These are phyloP conservation scores for Tricholoma sp. DNA, from an alignment of 768 basidiomycete species.

Conservation along the genomic window DNA sequence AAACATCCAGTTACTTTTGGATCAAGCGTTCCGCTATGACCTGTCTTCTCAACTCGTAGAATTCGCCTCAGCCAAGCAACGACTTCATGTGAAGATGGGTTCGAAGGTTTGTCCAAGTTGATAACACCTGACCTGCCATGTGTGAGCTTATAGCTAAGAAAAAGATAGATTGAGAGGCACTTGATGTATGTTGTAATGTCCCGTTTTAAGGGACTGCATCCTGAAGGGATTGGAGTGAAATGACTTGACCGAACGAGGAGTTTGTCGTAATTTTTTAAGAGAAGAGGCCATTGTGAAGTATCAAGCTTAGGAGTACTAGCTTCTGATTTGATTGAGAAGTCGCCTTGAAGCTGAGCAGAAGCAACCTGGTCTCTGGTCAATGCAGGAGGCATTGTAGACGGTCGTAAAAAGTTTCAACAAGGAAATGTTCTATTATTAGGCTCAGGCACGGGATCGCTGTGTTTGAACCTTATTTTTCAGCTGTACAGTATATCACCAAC, in stretches of 20 bases:
- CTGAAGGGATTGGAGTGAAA: slow-evolving; percentile 95
- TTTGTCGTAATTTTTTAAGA: slow-evolving; percentile 99
- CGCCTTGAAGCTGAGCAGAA: slow-evolving; percentile 67
- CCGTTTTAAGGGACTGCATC: slow-evolving; percentile 91
- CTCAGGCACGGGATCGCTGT: background rate
- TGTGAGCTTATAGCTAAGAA: slow-evolving; percentile 1
- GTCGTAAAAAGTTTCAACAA: background rate
- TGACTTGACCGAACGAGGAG: slow-evolving; percentile 90
- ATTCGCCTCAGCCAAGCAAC: slow-evolving; percentile 99
- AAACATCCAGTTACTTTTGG: slow-evolving; percentile 99
- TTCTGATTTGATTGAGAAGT: slow-evolving; percentile 83
- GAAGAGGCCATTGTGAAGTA: slow-evolving; percentile 95
- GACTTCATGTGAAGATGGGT: slow-evolving; percentile 98
- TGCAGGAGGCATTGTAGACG: slow-evolving; percentile 33
- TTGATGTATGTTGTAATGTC: slow-evolving; percentile 91
- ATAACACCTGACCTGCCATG: slow-evolving; percentile 86
- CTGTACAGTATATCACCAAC: slow-evolving; percentile 51
- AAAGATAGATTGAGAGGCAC: slow-evolving; percentile 32
- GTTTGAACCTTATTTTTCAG: slow-evolving; percentile 27
- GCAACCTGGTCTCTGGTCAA: slow-evolving; percentile 67
- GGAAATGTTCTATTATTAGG: background rate
- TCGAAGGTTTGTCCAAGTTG: slow-evolving; percentile 99
- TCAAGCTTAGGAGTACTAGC: slow-evolving; percentile 70
- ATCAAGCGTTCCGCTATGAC: slow-evolving; percentile 97
- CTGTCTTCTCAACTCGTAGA: slow-evolving; percentile 94